Conservation (phyloP, 768 basidiomycete genomes). For the Rhizopogon salebrosus region DNA sequence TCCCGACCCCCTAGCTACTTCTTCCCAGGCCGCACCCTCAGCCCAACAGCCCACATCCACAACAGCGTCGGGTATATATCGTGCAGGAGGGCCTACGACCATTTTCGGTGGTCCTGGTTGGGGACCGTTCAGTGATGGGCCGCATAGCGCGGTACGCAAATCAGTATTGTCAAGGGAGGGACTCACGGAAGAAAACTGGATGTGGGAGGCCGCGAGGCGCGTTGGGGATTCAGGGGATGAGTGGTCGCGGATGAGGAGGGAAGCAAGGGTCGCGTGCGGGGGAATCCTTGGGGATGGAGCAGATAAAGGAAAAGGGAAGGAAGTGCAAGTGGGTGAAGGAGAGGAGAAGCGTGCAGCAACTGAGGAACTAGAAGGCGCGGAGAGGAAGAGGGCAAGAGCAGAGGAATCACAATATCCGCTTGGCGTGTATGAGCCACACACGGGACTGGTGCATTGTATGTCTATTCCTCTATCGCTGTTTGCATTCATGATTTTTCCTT, state of each 20-base stretch:
- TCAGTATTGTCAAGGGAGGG: slow-evolving; percentile 74
- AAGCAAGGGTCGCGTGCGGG: slow-evolving; percentile 47
- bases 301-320: slow-evolving; percentile 26
- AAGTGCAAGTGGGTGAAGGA: slow-evolving; percentile 23
- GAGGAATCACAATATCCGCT: slow-evolving; percentile 39
- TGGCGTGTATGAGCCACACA: slow-evolving; percentile 82
- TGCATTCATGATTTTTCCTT: slow-evolving; percentile 2
- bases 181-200: slow-evolving; percentile 89
- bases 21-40: slow-evolving; percentile 36
- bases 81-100: slow-evolving; percentile 89
- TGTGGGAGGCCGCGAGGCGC: slow-evolving; percentile 70
- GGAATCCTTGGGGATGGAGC: slow-evolving; percentile 34
- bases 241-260: slow-evolving; percentile 55
- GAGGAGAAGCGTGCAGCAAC: slow-evolving; percentile 23
- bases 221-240: slow-evolving; percentile 59
- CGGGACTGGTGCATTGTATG: slow-evolving; percentile 70
- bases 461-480: slow-evolving; percentile 9
- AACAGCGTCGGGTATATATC: slow-evolving; percentile 59
- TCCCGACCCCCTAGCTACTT: slow-evolving; percentile 60
- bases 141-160: slow-evolving; percentile 79
- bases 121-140: slow-evolving; percentile 87
- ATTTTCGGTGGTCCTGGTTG: slow-evolving; percentile 81
- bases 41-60: slow-evolving; percentile 21
- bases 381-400: slow-evolving; percentile 19
- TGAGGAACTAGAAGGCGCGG: slow-evolving; percentile 17